phyloP scores from a whole-genome alignment of 1,284 basidiomycete species.

The Fomitopsis schrenkii region DNA sequence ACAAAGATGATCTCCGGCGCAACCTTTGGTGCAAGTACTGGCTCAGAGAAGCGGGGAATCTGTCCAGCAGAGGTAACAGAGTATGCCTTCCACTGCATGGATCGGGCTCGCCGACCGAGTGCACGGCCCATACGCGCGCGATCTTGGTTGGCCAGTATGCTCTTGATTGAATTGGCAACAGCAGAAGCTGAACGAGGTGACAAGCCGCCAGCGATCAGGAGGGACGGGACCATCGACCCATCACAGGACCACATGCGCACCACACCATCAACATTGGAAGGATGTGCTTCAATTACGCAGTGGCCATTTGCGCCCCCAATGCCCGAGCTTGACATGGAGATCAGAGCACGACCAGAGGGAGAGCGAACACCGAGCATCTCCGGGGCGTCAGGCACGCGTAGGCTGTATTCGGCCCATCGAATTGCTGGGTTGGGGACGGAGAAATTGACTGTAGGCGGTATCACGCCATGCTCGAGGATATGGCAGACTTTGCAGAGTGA shows the following conservation, averaged over 20 bases:
- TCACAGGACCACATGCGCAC: neutral
- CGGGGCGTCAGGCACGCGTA: constrained; percentile 22
- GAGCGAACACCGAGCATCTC: constrained; percentile 27
- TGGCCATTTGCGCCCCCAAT: constrained; percentile 42
- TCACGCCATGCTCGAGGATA: constrained; percentile 31
- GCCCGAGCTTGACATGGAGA: constrained; percentile 39
- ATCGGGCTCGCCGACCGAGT: constrained; percentile 26
- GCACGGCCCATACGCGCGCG: constrained; percentile 6
- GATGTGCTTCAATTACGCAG: constrained; percentile 32
- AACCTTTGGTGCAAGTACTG: constrained; percentile 22
- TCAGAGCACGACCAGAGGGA: constrained; percentile 17
- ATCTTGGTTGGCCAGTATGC: constrained; percentile 27
- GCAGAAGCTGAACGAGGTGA: constrained; percentile 24
- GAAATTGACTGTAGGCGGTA: constrained; percentile 40
- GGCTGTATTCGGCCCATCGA: constrained; percentile 30
- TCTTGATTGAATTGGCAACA: neutral
- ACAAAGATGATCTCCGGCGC: constrained; percentile 29
- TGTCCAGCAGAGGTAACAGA: constrained; percentile 2
- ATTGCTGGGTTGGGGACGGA: constrained; percentile 33
- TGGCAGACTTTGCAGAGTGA: constrained; percentile 38
- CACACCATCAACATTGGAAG: constrained; percentile 1
- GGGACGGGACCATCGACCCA: constrained; percentile 12
- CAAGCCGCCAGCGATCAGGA: constrained; percentile 34
- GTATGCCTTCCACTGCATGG: constrained; percentile 32
- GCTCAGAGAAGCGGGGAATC: constrained; percentile 16